These are phyloP conservation scores for Kazachstania martiniae DNA, from an alignment of 805 yeast species.

Conservation along the genomic window DNA sequence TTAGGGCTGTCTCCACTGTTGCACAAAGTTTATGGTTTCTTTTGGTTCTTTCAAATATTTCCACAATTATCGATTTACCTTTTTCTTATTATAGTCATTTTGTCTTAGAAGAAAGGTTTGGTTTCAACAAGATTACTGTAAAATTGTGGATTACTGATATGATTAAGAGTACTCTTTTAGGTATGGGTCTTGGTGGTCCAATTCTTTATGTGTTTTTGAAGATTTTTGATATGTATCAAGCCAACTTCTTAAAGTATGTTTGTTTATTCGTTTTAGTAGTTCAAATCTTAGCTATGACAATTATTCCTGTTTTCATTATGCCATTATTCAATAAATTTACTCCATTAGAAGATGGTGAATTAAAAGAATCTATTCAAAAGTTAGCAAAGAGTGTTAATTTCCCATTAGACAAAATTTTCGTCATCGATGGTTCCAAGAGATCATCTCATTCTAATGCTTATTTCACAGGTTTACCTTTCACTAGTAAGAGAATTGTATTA, in stretches of 20 bases:
- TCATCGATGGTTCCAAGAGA: conserved; percentile 94
- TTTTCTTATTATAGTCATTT: conserved; percentile 66
- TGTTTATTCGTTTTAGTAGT: conserved; percentile 60
- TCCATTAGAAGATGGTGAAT: conserved; percentile 83
- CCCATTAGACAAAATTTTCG: conserved; percentile 79
- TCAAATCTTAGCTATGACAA: conserved; percentile 63
- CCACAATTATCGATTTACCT: conserved; percentile 54
- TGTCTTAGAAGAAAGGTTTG: conserved; percentile 84
- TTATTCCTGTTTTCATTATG: conserved; percentile 77
- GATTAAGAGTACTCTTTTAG: conserved; percentile 47
- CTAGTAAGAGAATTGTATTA: conserved; percentile 79
- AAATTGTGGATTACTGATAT: conserved; percentile 64
- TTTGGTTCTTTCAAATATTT: conserved; percentile 37
- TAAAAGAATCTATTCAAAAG: conserved; percentile 68
- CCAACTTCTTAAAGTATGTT: conserved; percentile 69
- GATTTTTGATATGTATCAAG: conserved; percentile 72
- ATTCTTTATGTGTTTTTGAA: conserved; percentile 64
- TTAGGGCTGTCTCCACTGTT: conserved; percentile 41
- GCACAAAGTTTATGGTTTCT: conserved; percentile 64
- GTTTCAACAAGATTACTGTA: conserved; percentile 80
- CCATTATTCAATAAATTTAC: conserved; percentile 88
- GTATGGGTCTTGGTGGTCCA: conserved; percentile 57
- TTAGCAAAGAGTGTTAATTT: conserved; percentile 67
- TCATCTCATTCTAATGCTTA: conserved; percentile 96
- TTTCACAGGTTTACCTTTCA: conserved; percentile 93